Conservation (phyloP, 2,329 filamentous ascomycete genomes). For the Aspergillus quadricinctus region DNA sequence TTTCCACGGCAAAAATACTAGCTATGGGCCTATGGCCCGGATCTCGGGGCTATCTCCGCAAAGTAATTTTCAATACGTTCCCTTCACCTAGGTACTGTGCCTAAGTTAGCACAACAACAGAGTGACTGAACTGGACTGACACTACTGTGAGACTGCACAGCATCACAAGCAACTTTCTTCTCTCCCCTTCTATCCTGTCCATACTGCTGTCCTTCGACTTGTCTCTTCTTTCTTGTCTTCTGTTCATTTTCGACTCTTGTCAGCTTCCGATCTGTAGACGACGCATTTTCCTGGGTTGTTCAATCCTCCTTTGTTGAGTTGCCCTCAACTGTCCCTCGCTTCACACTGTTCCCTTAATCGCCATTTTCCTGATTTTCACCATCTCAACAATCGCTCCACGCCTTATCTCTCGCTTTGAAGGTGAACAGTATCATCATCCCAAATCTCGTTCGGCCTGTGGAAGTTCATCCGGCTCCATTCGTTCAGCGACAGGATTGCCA, state of each 20-base stretch:
- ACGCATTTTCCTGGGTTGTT: neutral
- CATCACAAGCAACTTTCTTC: neutral
- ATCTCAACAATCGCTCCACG: neutral
- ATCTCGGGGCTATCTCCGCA: neutral
- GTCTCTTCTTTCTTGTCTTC: neutral
- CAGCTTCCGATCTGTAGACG: neutral
- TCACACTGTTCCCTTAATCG: neutral
- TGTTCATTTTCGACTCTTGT: neutral
- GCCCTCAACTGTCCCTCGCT: neutral
- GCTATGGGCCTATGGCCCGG: too few relatives aligned
- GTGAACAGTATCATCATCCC: neutral
- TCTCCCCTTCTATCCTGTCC: neutral
- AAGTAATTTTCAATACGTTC: neutral
- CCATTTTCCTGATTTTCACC: neutral
- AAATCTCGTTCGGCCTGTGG: neutral
- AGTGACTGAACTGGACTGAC: neutral
- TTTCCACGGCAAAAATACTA: neutral
- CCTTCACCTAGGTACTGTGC: neutral
- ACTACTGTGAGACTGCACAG: neutral
- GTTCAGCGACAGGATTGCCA: neutral
- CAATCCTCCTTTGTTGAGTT: neutral
- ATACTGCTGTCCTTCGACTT: neutral
- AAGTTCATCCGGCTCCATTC: conserved; percentile 1
- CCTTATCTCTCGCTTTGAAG: neutral
- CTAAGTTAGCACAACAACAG: neutral